A percentile compares a stretch with the other conserved stretches of the same genome.
Evolutionary conservation across 73 alveolate species (phyloP).

Genomic region (Durusdinium trenchii): DNA sequence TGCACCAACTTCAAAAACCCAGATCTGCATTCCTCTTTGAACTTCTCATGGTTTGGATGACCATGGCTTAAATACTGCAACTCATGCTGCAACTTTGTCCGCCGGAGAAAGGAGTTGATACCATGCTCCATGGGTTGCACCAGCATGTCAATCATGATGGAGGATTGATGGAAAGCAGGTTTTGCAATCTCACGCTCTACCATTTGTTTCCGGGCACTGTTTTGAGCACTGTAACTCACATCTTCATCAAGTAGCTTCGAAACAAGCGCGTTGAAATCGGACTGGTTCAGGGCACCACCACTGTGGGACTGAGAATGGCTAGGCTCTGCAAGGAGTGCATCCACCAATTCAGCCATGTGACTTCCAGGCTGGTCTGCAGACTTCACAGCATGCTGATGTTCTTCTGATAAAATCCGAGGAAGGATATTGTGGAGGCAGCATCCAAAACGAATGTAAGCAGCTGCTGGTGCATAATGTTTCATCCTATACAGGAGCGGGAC

Average conservation of each 20-base stretch:
- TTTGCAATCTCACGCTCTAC: not conserved
- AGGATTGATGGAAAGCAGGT: not conserved
- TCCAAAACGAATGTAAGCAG: not conserved
- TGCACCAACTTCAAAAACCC: not conserved
- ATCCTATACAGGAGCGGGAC: not conserved
- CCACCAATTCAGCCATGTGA: not conserved
- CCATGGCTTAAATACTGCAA: not conserved
- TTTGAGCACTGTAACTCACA: not conserved
- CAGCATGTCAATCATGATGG: not conserved
- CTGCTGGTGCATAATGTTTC: slow-evolving; percentile 23
- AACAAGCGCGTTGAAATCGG: not conserved
- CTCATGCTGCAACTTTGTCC: not conserved
- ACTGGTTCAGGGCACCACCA: not conserved
- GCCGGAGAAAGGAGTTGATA: not conserved
- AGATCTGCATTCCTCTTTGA: not conserved
- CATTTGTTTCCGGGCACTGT: not conserved
- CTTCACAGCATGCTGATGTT: too few relatives aligned
- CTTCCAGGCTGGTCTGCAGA: not conserved
- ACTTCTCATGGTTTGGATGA: not conserved
- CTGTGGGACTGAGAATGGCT: too few relatives aligned
- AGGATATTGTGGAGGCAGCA: not conserved
- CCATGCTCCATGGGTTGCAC: slow-evolving; percentile 40
- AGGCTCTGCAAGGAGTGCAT: not conserved
- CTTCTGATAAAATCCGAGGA: not conserved
- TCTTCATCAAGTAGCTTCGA: not conserved